phyloP scores from a whole-genome alignment of 2,329 filamentous ascomycete species.

The Rhinocladiella mackenziei region DNA sequence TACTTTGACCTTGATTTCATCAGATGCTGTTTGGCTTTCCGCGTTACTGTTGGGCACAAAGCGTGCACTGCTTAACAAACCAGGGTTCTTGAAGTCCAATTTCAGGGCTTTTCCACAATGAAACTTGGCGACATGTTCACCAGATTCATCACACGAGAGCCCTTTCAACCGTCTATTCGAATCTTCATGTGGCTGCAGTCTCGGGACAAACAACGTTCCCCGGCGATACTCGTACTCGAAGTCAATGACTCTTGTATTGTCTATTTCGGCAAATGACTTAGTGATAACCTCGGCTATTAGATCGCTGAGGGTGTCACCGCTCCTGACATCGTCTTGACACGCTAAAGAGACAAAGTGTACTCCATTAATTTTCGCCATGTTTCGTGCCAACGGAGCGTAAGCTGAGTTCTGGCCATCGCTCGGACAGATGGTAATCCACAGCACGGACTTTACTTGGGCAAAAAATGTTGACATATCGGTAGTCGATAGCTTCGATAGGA shows the following conservation, averaged over 20 bases:
- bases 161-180: neutral
- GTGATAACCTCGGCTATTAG: neutral
- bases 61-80: constrained; percentile 28
- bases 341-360: neutral
- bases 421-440: neutral
- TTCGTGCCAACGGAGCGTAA: neutral
- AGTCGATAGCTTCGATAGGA: neutral
- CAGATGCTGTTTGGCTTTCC: constrained; percentile 22
- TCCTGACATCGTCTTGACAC: neutral
- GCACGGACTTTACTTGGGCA: neutral
- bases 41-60: constrained; percentile 30
- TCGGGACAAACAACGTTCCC: neutral
- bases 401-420: neutral
- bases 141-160: neutral
- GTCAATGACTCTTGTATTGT: neutral
- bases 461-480: neutral
- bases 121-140: neutral
- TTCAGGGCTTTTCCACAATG: constrained; percentile 1
- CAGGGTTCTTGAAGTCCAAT: constrained; percentile 26
- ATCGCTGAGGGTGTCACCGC: neutral
- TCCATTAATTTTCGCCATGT: neutral
- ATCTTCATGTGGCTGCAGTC: neutral
- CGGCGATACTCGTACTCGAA: neutral
- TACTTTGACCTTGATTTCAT: constrained; percentile 37
- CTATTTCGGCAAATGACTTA: neutral